Conservation (phyloP, 2,329 filamentous ascomycete genomes). For the Samsoniella hepiali region DNA sequence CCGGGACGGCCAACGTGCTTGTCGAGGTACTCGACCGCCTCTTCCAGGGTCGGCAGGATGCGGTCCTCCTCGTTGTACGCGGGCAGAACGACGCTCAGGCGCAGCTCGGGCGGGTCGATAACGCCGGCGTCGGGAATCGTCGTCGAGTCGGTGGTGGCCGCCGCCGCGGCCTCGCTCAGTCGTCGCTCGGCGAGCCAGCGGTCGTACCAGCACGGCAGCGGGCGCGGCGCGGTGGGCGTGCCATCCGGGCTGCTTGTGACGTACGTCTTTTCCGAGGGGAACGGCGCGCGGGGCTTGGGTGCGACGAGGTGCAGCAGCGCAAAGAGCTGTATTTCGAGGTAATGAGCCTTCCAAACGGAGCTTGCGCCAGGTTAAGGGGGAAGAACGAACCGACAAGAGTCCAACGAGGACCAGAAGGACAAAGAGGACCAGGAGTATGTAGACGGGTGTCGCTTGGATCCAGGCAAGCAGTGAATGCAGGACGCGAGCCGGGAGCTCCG, state of each 20-base stretch:
- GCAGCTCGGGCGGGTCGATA: slow-evolving; percentile 75
- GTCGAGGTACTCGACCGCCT: slow-evolving; percentile 85
- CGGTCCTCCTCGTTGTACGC: slow-evolving; percentile 93
- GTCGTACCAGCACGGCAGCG: slow-evolving; percentile 86
- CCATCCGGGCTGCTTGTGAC: slow-evolving; percentile 66
- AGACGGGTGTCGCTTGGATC: slow-evolving; percentile 37
- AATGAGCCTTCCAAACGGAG: not conserved
- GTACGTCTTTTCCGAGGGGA: slow-evolving; percentile 81
- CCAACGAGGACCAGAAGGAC: slow-evolving; percentile 32
- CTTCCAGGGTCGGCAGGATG: slow-evolving; percentile 79
- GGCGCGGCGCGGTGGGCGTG: slow-evolving; percentile 35
- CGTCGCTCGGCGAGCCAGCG: slow-evolving; percentile 62
- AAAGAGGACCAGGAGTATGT: slow-evolving; percentile 37
- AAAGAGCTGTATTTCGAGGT: slow-evolving; percentile 46
- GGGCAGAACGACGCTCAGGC: slow-evolving; percentile 87
- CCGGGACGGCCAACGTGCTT: slow-evolving; percentile 60
- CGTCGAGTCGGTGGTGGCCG: not conserved
- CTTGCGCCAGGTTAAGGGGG: slow-evolving; percentile 1
- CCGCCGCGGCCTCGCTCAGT: slow-evolving; percentile 39
- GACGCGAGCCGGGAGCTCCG: slow-evolving; percentile 34
- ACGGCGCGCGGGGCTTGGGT: slow-evolving; percentile 71
- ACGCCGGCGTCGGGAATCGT: slow-evolving; percentile 47
- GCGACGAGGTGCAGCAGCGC: slow-evolving; percentile 70
- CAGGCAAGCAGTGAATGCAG: slow-evolving; percentile 35
- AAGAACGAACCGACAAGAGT: slow-evolving; percentile 38